Base-by-base conservation (phyloP, 768 basidiomycete species). In the Exsudoporus frostii region DNA sequence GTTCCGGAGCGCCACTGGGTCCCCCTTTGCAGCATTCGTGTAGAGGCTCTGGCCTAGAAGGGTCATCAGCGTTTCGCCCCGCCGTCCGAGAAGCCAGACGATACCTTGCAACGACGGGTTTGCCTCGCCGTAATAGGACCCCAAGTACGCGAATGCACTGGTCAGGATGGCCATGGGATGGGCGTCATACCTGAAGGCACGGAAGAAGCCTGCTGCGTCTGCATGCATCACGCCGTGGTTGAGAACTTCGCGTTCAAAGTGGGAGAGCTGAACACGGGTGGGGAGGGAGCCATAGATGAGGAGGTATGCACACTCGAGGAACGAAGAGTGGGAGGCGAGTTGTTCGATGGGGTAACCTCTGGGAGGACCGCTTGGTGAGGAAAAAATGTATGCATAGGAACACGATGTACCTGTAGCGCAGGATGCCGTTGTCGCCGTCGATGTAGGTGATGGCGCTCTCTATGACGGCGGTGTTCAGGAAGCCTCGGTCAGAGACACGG, bases 281-380 rank as follows among this genome's bases (percentile, higher is more conserved):
- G 93, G 93, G 14, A 96, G 79, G 8, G 83, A 76, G 13, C 93
- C 93, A 58, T 95, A 96, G 33, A 96, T 85, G 64, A 96, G 83
- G 22, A 96, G 83, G 69, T 95, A 94, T 7, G 90, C 83, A 73
- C 57, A 79, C 68, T 96, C 92, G 42, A 93, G 79, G 73, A 92
- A 92, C 2, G 79, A 83, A 0, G 89, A 92, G 51, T 84, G 79
- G 27, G 82, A 74, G 0, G 92, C 92, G 30, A 96, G 84, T 64
- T 94, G 88, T 64, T 96, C 93, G 59, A 96, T 95, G 15, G 93
- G 92, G 66, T 93, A 94, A 20, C 93, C 93, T 72, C 92, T 88
- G 63, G 37, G 45, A 50, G 15, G 60, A 36, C 37, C 2, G 13
- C 1, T 27, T 15, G 29, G 45, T 41, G n/a, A 51, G 50, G 0